Conservation (phyloP, 2,329 filamentous ascomycete genomes). For the Aureobasidium sp. region DNA sequence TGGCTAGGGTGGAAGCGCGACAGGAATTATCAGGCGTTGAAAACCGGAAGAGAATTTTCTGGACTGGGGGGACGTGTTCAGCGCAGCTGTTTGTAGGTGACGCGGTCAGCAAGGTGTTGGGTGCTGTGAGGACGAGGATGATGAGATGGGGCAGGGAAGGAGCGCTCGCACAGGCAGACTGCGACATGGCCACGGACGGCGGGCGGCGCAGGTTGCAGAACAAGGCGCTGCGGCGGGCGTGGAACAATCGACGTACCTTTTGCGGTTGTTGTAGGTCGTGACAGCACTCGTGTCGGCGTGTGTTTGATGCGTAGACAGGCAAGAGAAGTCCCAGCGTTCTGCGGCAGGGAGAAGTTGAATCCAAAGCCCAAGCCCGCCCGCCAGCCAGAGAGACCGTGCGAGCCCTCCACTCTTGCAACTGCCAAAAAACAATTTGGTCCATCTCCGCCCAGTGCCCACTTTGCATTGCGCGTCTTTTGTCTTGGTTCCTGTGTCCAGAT, state of each 20-base stretch:
- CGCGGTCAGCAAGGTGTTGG: constrained; percentile 3
- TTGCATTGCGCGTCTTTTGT: background rate
- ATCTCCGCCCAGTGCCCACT: background rate
- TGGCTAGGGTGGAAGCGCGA: background rate
- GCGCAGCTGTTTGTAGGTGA: background rate
- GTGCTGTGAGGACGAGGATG: background rate
- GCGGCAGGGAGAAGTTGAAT: constrained; percentile 2
- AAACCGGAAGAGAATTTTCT: background rate
- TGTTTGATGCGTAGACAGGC: constrained; percentile 8
- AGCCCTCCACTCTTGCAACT: background rate
- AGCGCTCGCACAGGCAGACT: background rate
- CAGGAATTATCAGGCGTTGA: background rate
- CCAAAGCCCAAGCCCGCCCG: background rate
- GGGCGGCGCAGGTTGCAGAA: background rate
- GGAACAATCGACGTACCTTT: background rate
- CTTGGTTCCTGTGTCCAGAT: background rate
- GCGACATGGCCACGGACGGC: background rate
- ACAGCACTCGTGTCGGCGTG: background rate
- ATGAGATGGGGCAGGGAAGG: constrained; percentile 1
- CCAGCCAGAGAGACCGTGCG: background rate
- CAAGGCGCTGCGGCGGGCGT: background rate
- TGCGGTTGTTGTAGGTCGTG: background rate
- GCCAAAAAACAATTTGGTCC: background rate
- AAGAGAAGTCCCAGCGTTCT: background rate
- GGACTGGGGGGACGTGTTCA: background rate